Conservation (phyloP, 2,329 filamentous ascomycete species). For the Fusarium lateritium region DNA sequence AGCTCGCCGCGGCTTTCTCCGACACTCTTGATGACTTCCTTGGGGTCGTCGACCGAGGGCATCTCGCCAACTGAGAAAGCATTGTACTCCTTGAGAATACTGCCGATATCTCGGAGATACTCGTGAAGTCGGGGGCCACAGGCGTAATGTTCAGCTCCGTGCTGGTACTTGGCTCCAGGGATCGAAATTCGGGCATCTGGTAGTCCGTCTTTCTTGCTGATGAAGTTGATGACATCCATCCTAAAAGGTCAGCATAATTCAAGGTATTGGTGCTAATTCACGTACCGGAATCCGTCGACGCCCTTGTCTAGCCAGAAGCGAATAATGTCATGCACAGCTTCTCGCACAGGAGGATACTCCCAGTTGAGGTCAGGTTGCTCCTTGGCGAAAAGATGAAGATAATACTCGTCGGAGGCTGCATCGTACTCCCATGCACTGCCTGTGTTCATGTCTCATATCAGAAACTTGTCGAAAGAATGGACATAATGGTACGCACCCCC, state of each 20-base stretch:
- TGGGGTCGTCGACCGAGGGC: conserved; percentile 67
- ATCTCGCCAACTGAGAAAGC: conserved; percentile 76
- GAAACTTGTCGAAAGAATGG: conserved; percentile 63
- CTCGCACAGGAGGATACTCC: conserved; percentile 75
- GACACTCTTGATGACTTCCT: conserved; percentile 69
- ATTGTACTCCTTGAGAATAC: conserved; percentile 69
- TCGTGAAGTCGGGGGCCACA: conserved; percentile 76
- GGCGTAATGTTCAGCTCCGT: conserved; percentile 59
- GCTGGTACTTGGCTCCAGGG: conserved; percentile 60
- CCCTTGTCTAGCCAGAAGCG: conserved; percentile 80
- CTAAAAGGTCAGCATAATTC: neutral
- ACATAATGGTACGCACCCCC: conserved; percentile 51
- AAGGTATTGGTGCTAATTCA: accelerated
- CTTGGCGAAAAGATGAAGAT: conserved; percentile 77
- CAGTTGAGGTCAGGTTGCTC: conserved; percentile 85
- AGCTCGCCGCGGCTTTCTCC: conserved; percentile 63
- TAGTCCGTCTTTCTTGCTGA: conserved; percentile 70
- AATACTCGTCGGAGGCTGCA: conserved; percentile 73
- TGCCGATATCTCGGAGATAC: conserved; percentile 72
- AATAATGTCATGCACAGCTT: conserved; percentile 74
- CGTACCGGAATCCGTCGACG: conserved; percentile 72
- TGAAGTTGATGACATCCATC: conserved; percentile 78
- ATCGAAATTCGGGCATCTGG: conserved; percentile 65
- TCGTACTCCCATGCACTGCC: conserved; percentile 44
- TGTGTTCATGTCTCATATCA: conserved; percentile 52